Evolutionary conservation across 768 basidiomycete genomes (phyloP).

Genomic region (Suillus subalutaceus): DNA sequence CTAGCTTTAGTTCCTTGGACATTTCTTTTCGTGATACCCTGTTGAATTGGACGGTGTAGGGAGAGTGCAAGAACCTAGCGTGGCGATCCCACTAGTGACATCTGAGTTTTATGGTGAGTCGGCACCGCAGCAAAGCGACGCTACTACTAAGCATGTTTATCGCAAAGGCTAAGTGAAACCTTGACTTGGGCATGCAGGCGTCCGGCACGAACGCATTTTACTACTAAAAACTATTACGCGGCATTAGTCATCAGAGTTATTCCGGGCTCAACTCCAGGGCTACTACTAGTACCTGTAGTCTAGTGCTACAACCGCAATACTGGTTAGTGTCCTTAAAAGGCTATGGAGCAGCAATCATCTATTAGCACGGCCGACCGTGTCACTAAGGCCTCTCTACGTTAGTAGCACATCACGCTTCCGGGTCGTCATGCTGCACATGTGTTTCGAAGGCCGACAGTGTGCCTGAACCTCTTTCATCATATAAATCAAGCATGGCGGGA

Average conservation of each 20-base stretch:
- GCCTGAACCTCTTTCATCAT: background rate
- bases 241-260: background rate
- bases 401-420: background rate
- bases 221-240: slow-evolving; percentile 5
- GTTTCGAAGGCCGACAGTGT: background rate
- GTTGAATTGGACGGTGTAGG: background rate
- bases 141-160: slow-evolving; percentile 4
- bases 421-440: background rate
- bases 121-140: background rate
- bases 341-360: background rate
- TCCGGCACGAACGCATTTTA: slow-evolving; percentile 1
- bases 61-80: slow-evolving; percentile 1
- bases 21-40: slow-evolving; percentile 7
- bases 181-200: background rate
- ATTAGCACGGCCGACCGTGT: background rate
- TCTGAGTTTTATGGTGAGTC: slow-evolving; percentile 22
- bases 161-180: background rate
- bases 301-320: too few species aligned
- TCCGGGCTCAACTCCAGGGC: background rate
- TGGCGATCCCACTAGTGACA: background rate
- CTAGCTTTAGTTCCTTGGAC: slow-evolving; percentile 14
- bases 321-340: background rate
- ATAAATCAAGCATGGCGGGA: background rate
- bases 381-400: background rate
- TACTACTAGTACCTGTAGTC: too few species aligned